Conservation (phyloP, 352 stramenopile species). For the Phytophthora nicotianae region DNA sequence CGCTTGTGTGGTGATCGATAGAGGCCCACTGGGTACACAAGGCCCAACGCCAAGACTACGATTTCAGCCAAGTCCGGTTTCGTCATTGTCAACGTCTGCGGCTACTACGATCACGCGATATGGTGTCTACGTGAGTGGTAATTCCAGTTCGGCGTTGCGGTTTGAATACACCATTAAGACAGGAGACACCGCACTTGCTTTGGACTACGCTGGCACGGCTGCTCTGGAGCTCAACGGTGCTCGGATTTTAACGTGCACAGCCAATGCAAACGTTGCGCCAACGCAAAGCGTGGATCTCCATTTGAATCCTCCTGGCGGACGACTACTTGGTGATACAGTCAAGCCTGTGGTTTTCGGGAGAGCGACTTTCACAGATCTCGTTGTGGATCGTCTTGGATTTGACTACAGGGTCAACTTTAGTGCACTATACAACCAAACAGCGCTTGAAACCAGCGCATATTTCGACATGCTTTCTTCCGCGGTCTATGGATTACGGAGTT, state of each 20-base stretch:
- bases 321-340: conserved; percentile 42
- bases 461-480: conserved; percentile 81
- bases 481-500: conserved; percentile 67
- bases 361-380: conserved; percentile 68
- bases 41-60: conserved; percentile 46
- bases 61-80: conserved; percentile 54
- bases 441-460: conserved; percentile 50
- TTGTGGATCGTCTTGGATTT: conserved; percentile 75
- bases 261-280: conserved; percentile 30
- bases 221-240: conserved; percentile 71
- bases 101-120: conserved; percentile 60
- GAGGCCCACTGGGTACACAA: conserved; percentile 30
- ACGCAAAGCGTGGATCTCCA: conserved; percentile 73
- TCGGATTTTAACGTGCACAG: conserved; percentile 71
- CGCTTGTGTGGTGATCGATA: conserved; percentile 58
- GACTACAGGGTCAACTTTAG: conserved; percentile 71
- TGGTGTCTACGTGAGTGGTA: conserved; percentile 61
- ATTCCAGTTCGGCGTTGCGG: conserved; percentile 46
- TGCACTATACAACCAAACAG: conserved; percentile 42
- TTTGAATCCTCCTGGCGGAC: conserved; percentile 75
- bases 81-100: conserved; percentile 27
- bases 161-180: conserved; percentile 83
- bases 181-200: conserved; percentile 59
- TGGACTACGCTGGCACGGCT: conserved; percentile 70
- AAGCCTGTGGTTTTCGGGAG: conserved; percentile 66